phyloP scores from a whole-genome alignment of 768 basidiomycete genomes.

The Tulasnella sp. region DNA sequence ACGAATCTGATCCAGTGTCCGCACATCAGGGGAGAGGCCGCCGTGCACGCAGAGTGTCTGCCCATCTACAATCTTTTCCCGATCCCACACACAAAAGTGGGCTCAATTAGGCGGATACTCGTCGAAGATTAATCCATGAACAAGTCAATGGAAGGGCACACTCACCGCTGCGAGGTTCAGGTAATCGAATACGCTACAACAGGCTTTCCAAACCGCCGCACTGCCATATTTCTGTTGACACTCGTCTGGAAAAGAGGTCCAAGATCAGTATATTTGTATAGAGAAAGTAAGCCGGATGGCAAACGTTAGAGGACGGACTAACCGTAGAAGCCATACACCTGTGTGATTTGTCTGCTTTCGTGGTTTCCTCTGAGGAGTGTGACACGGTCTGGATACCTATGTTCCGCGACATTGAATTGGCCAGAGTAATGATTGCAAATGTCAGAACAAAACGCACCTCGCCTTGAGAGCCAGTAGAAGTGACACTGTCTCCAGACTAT shows the following conservation, averaged over 20 bases:
- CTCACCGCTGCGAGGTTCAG: slow-evolving; percentile 87
- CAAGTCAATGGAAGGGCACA: slow-evolving; percentile 5
- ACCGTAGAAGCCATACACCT: slow-evolving; percentile 99
- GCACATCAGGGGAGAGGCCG: slow-evolving; percentile 89
- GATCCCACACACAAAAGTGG: no score
- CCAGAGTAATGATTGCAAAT: not conserved
- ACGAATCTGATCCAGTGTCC: slow-evolving; percentile 88
- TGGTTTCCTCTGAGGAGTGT: slow-evolving; percentile 91
- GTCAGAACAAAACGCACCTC: slow-evolving; percentile 38
- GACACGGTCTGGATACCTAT: slow-evolving; percentile 85
- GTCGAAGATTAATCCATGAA: not conserved
- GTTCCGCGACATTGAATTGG: not conserved
- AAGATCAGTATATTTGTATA: no score
- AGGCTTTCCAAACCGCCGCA: slow-evolving; percentile 92
- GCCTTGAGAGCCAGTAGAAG: slow-evolving; percentile 83
- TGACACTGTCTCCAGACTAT: slow-evolving; percentile 90
- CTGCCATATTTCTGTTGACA: slow-evolving; percentile 98
- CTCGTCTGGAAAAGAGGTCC: slow-evolving; percentile 47
- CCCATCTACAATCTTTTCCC: slow-evolving; percentile 88
- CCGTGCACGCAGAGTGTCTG: slow-evolving; percentile 90
- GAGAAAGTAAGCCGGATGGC: not conserved
- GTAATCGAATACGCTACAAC: slow-evolving; percentile 93
- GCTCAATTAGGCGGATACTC: not conserved
- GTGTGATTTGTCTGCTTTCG: slow-evolving; percentile 94
- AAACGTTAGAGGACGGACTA: slow-evolving; percentile 23